Percentiles rank a stretch among this genome's conserved stretches.
Conservation (phyloP, 2,329 filamentous ascomycete species). For the Ophiostoma pallidulum region DNA sequence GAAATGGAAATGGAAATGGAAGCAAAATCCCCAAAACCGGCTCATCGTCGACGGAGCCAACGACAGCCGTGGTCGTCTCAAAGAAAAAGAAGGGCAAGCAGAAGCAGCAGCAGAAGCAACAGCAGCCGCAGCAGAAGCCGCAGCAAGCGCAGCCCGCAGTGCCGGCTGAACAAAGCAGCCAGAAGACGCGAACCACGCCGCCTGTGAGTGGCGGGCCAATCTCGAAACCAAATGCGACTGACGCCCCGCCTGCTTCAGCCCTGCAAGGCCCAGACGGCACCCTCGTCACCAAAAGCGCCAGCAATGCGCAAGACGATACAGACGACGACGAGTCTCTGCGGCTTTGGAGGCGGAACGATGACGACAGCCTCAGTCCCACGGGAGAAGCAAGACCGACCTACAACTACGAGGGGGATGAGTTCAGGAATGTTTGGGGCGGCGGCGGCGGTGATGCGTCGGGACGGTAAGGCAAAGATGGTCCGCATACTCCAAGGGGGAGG, state of each 20-base stretch:
- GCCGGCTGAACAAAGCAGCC: background rate
- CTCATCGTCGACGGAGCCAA: background rate
- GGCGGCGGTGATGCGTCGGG: background rate
- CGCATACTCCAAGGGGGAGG: no score
- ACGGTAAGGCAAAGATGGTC: background rate
- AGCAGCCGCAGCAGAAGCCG: conserved; percentile 11
- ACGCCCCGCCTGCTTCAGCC: background rate
- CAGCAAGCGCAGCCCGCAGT: background rate
- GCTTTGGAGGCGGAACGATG: conserved; percentile 12
- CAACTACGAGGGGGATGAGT: conserved; percentile 17
- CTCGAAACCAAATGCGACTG: background rate
- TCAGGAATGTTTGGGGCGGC: conserved; percentile 18
- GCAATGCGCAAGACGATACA: background rate
- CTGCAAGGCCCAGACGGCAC: background rate
- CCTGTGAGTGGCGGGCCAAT: background rate
- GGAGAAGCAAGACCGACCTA: conserved; percentile 11
- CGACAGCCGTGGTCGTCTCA: background rate
- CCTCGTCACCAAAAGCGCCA: background rate
- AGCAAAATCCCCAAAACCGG: no score
- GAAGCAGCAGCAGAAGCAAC: conserved; percentile 11
- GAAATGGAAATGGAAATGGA: background rate
- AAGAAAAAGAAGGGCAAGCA: conserved; percentile 19
- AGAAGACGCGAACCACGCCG: background rate
- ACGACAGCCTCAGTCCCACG: background rate
- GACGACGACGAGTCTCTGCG: conserved; percentile 16